phyloP scores from a whole-genome alignment of 2,329 filamentous ascomycete genomes.

The Aureobasidium sp. region DNA sequence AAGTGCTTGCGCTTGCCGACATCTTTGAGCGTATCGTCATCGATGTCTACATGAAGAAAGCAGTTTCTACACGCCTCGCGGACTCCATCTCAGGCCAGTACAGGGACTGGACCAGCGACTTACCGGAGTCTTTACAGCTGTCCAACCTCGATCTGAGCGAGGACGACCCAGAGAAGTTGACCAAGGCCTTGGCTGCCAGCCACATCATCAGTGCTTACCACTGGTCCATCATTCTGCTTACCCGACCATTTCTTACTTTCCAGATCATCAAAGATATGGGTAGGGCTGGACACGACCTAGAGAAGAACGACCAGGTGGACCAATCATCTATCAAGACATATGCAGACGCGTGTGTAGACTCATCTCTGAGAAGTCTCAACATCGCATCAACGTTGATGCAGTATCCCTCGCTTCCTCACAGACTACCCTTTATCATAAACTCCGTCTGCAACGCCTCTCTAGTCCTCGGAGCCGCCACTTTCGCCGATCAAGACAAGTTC shows the following conservation, averaged over 20 bases:
- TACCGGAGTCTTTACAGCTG: slow-evolving; percentile 23
- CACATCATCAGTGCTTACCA: slow-evolving; percentile 44
- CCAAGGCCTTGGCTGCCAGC: slow-evolving; percentile 36
- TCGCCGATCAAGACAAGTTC: slow-evolving; percentile 20
- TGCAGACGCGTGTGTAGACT: slow-evolving; percentile 13
- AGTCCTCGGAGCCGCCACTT: slow-evolving; percentile 21
- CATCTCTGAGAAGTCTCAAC: slow-evolving; percentile 1
- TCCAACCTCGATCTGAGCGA: not conserved
- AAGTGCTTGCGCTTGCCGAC: slow-evolving; percentile 34
- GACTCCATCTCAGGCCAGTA: slow-evolving; percentile 32
- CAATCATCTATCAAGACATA: slow-evolving; percentile 10
- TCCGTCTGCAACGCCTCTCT: slow-evolving; percentile 18
- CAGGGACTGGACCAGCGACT: slow-evolving; percentile 33
- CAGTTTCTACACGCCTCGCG: slow-evolving; percentile 33
- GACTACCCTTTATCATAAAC: slow-evolving; percentile 11
- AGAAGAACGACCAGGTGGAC: slow-evolving; percentile 15
- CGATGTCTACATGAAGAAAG: slow-evolving; percentile 37
- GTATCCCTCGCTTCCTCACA: slow-evolving; percentile 2
- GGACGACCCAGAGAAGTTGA: slow-evolving; percentile 13
- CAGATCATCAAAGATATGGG: slow-evolving; percentile 21
- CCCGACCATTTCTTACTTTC: slow-evolving; percentile 46
- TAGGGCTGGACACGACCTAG: slow-evolving; percentile 13
- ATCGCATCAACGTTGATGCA: not conserved
- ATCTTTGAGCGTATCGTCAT: slow-evolving; percentile 41
- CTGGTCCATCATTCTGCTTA: slow-evolving; percentile 46